phyloP scores from a whole-genome alignment of 2,329 filamentous ascomycete species.

The Alternaria solani region DNA sequence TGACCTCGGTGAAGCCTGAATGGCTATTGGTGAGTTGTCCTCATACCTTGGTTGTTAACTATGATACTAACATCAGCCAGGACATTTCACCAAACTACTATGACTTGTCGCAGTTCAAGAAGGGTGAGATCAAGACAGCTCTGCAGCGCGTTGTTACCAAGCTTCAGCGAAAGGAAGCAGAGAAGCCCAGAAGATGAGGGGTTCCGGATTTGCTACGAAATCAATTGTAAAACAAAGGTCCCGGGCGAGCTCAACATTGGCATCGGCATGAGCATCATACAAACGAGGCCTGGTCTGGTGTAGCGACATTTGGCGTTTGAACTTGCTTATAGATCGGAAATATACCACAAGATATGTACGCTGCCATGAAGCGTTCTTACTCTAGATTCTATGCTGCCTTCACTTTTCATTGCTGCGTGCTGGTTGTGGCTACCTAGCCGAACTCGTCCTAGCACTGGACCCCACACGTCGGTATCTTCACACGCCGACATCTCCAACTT shows the following conservation, averaged over 20 bases:
- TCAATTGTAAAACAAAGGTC: not conserved
- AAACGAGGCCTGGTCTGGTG: not conserved
- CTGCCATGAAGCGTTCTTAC: not conserved
- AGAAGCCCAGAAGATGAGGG: slow-evolving; percentile 25
- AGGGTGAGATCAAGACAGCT: slow-evolving; percentile 82
- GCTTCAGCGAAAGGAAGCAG: slow-evolving; percentile 60
- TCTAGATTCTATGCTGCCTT: not conserved
- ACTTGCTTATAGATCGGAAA: not conserved
- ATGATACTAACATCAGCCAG: slow-evolving; percentile 54
- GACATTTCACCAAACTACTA: slow-evolving; percentile 96
- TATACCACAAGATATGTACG: not conserved
- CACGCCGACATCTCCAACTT: slow-evolving; percentile 41
- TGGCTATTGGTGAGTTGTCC: slow-evolving; percentile 79
- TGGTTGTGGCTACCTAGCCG: slow-evolving; percentile 14
- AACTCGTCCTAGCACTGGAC: slow-evolving; percentile 14
- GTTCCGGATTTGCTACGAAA: not conserved
- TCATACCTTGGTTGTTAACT: not conserved
- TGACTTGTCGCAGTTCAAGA: slow-evolving; percentile 79
- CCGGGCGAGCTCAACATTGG: not conserved
- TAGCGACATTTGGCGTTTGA: slow-evolving; percentile 1
- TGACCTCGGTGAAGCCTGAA: slow-evolving; percentile 89
- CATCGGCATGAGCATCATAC: not conserved
- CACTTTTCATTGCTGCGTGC: not conserved
- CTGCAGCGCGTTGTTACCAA: slow-evolving; percentile 64
- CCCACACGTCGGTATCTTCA: slow-evolving; percentile 19